Percentiles rank a stretch among this genome's conserved stretches.
These are phyloP conservation scores for Lipomyces chichibuensis DNA, from an alignment of 805 yeast species.

Conservation along the genomic window DNA sequence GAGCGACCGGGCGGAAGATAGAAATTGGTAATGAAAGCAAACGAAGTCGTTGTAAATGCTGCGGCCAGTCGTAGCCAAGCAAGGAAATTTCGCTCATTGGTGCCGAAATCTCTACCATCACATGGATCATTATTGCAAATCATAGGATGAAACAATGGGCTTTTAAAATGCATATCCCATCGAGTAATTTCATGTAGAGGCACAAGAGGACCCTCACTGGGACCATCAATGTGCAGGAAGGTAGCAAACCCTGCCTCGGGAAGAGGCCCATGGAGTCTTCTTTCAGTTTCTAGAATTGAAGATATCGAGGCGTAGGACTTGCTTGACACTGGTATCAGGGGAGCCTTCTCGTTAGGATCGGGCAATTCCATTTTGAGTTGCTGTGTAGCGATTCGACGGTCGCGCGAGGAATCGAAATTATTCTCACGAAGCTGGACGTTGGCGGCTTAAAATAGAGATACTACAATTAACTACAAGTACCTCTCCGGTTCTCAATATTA, in stretches of 20 bases:
- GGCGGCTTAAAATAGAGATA: too few relatives aligned
- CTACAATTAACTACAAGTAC: too few relatives aligned
- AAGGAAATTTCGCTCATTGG: slow-evolving; percentile 34
- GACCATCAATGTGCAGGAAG: slow-evolving; percentile 30
- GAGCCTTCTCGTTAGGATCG: not conserved
- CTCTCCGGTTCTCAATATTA: too few relatives aligned
- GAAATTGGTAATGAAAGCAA: slow-evolving; percentile 28
- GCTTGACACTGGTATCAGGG: not conserved
- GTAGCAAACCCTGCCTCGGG: slow-evolving; percentile 24
- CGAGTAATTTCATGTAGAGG: slow-evolving; percentile 31
- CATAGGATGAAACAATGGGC: slow-evolving; percentile 27
- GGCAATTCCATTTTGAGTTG: not conserved
- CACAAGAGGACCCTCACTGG: slow-evolving; percentile 19
- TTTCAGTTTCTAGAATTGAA: not conserved
- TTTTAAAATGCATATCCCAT: slow-evolving; percentile 33
- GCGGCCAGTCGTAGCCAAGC: slow-evolving; percentile 36
- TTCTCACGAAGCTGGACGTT: too few relatives aligned
- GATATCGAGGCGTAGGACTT: slow-evolving; percentile 19
- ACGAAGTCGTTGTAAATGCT: slow-evolving; percentile 29
- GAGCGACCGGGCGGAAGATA: slow-evolving; percentile 31
- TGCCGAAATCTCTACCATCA: slow-evolving; percentile 34
- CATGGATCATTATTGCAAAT: slow-evolving; percentile 27
- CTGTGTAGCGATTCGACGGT: not conserved
- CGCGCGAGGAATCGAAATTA: too few relatives aligned
- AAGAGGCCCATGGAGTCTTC: slow-evolving; percentile 10